A percentile compares a stretch with the other conserved stretches of the same genome.
These are phyloP conservation scores for Trichoderma guizhouense DNA, from an alignment of 2,329 filamentous ascomycete genomes.

Conservation along the genomic window DNA sequence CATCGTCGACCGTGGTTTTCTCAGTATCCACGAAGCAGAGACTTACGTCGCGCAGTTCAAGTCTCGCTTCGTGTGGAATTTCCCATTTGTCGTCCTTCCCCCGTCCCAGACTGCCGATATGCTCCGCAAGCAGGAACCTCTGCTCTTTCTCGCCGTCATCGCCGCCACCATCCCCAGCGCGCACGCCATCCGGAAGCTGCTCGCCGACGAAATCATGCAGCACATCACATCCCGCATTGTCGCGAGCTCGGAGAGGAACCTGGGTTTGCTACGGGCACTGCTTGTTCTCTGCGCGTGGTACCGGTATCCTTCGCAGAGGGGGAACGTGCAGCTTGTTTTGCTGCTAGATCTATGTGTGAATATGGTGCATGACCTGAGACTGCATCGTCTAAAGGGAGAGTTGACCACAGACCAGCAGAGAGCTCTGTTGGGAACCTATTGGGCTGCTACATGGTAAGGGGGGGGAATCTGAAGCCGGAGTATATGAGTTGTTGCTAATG, in stretches of 20 bases:
- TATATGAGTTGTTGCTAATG: background rate
- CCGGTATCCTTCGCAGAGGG: slow-evolving; percentile 13
- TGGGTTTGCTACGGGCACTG: slow-evolving; percentile 14
- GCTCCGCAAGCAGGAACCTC: slow-evolving; percentile 8
- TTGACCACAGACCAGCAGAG: slow-evolving; percentile 14
- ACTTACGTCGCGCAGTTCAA: slow-evolving; percentile 2
- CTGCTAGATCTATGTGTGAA: slow-evolving; percentile 5
- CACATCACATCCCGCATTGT: slow-evolving; percentile 17
- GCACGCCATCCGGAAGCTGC: slow-evolving; percentile 1
- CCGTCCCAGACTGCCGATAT: background rate
- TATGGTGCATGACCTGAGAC: slow-evolving; percentile 12
- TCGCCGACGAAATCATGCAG: slow-evolving; percentile 17
- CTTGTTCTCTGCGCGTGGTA: slow-evolving; percentile 18
- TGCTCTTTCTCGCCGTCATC: slow-evolving; percentile 18
- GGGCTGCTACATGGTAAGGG: slow-evolving; percentile 1
- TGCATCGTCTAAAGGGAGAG: background rate
- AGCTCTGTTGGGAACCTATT: slow-evolving; percentile 16
- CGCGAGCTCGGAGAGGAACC: slow-evolving; percentile 16
- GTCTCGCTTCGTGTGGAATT: slow-evolving; percentile 5
- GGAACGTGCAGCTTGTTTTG: slow-evolving; percentile 16
- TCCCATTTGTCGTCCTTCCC: slow-evolving; percentile 16
- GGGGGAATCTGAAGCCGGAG: too few relatives aligned
- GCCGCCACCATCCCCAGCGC: slow-evolving; percentile 5
- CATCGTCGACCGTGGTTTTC: slow-evolving; percentile 14
- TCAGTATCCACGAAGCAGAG: slow-evolving; percentile 7